Percentiles rank a stretch among this genome's conserved stretches.
phyloP scores from a whole-genome alignment of 345 rosid genomes.

The Linum usitatissimum region DNA sequence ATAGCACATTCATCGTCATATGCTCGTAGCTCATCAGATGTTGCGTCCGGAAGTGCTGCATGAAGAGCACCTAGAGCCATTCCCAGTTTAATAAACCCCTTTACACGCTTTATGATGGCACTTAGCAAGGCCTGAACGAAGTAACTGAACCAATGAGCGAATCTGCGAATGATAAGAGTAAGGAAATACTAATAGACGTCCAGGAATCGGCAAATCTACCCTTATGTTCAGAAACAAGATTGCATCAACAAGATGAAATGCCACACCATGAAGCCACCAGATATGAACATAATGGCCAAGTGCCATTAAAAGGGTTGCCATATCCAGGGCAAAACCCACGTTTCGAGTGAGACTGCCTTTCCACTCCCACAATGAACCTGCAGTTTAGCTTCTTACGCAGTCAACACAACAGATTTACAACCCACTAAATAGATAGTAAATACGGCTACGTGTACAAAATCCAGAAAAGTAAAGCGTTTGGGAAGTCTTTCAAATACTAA shows the following conservation, averaged over 20 bases:
- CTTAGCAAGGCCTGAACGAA: slow-evolving; percentile 75
- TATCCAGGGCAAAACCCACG: slow-evolving; percentile 87
- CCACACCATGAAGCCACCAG: slow-evolving; percentile 97
- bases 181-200: slow-evolving; percentile 9
- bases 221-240: slow-evolving; percentile 84
- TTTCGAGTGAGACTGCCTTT: slow-evolving; percentile 81
- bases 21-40: slow-evolving; percentile 68
- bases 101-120: slow-evolving; percentile 78
- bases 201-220: slow-evolving; percentile 32
- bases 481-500: neutral
- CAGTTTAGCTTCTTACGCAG: slow-evolving; percentile 16
- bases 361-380: slow-evolving; percentile 92
- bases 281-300: slow-evolving; percentile 82
- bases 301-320: slow-evolving; percentile 86
- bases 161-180: slow-evolving; percentile 3
- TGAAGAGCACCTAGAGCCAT: slow-evolving; percentile 82
- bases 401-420: slow-evolving; percentile 3
- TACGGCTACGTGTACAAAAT: neutral
- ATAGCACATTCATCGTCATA: slow-evolving; percentile 99
- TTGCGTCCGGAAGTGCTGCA: slow-evolving; percentile 99
- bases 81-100: slow-evolving; percentile 77
- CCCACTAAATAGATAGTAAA: neutral
- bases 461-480: neutral
- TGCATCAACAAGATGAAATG: slow-evolving; percentile 88
- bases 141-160: slow-evolving; percentile 12